These are phyloP conservation scores for Ophiostoma tasmaniense DNA, from an alignment of 2,329 filamentous ascomycete genomes.

Conservation along the genomic window DNA sequence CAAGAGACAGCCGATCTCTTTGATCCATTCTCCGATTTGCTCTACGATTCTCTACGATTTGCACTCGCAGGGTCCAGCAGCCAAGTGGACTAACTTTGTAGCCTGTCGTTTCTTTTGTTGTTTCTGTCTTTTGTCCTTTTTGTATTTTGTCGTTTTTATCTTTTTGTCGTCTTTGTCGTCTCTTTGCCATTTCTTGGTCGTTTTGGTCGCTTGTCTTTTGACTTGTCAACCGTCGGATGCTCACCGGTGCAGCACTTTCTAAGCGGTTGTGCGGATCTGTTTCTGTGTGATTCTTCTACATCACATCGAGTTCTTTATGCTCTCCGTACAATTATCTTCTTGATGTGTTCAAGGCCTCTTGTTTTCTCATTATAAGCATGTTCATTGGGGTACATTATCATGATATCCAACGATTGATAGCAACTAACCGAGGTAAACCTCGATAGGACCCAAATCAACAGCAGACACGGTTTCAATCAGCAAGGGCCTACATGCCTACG, in stretches of 20 bases:
- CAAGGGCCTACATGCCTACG: no score
- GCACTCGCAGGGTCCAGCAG: neutral
- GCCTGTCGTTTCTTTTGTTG: neutral
- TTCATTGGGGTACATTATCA: no score
- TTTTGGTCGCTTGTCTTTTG: neutral
- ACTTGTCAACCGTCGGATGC: neutral
- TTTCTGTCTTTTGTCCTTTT: no score
- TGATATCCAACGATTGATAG: no score
- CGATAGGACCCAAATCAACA: no score
- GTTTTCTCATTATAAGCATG: no score
- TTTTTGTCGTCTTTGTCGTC: neutral
- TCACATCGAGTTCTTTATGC: no score
- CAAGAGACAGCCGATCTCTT: neutral
- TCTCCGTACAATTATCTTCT: no score
- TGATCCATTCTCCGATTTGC: neutral
- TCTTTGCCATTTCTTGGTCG: no score
- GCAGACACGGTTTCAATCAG: no score
- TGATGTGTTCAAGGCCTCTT: no score
- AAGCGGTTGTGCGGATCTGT: neutral
- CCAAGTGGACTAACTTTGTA: neutral
- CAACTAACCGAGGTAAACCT: no score
- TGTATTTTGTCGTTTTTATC: neutral
- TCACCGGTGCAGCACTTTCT: neutral
- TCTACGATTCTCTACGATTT: neutral
- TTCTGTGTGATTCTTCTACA: neutral